Conservation (phyloP, 2,329 filamentous ascomycete genomes). For the Lizonia empirigonia region DNA sequence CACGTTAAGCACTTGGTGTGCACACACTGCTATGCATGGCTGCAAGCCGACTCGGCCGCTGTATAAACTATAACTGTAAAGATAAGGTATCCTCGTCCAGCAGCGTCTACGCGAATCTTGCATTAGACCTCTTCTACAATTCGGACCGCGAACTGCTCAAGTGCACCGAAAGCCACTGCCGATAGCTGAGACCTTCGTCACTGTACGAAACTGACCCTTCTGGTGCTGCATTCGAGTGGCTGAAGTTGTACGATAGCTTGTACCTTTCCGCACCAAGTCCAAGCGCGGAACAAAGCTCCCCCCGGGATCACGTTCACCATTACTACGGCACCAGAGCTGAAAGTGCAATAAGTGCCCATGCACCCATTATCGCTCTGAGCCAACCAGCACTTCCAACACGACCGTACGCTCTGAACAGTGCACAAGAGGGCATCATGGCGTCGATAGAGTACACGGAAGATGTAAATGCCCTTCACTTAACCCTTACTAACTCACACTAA, state of each 20-base stretch:
- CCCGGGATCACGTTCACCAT: background rate
- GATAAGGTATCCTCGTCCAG: background rate
- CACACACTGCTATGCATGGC: background rate
- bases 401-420: background rate
- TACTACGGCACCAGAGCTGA: background rate
- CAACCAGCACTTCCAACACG: background rate
- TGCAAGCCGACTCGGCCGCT: background rate
- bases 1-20: background rate
- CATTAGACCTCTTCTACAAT: background rate
- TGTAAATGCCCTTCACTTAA: background rate
- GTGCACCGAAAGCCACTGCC: background rate
- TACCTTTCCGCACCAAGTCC: background rate
- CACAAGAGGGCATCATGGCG: slow-evolving; percentile 3
- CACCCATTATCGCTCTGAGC: background rate
- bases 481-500: background rate
- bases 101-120: background rate
- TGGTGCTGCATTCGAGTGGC: background rate
- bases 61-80: background rate
- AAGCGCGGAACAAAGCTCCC: slow-evolving; percentile 4
- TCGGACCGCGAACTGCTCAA: slow-evolving; percentile 1
- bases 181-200: background rate
- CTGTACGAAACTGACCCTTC: slow-evolving; percentile 5
- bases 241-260: slow-evolving; percentile 6
- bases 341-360: slow-evolving; percentile 7
- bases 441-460: slow-evolving; percentile 13